phyloP scores from a whole-genome alignment of 1,139 yeast species.

The Magnusiomyces paraingens region DNA sequence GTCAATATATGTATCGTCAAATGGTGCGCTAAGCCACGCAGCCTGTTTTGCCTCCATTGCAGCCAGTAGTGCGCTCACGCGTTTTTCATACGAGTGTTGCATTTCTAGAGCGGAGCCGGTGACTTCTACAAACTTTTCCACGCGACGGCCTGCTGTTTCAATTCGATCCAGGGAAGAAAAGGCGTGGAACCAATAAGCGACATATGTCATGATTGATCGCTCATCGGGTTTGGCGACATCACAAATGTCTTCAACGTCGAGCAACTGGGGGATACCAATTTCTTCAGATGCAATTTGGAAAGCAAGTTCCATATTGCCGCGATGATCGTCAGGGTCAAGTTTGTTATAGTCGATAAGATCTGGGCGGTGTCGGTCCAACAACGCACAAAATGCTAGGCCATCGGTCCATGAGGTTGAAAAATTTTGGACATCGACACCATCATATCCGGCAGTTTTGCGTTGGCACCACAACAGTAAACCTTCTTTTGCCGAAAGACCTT shows the following conservation, averaged over 20 bases:
- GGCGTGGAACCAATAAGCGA: conserved; percentile 60
- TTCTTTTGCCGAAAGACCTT: conserved; percentile 40
- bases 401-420: conserved; percentile 42
- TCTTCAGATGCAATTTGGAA: conserved; percentile 38
- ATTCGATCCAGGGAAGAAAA: conserved; percentile 38
- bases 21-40: conserved; percentile 26
- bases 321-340: conserved; percentile 31
- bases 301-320: conserved; percentile 35
- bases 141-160: conserved; percentile 38
- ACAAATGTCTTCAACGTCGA: conserved; percentile 55
- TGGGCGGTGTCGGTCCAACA: conserved; percentile 41
- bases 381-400: conserved; percentile 45
- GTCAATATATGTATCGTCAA: conserved; percentile 31
- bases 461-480: conserved; percentile 42
- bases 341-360: conserved; percentile 37
- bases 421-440: conserved; percentile 36
- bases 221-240: conserved; percentile 52
- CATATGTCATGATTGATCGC: conserved; percentile 55
- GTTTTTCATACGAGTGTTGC: conserved; percentile 34
- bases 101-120: conserved; percentile 33
- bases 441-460: conserved; percentile 38
- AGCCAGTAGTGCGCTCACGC: conserved; percentile 29
- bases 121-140: conserved; percentile 36
- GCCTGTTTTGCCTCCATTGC: conserved; percentile 24
- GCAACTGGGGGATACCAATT: conserved; percentile 49